phyloP scores from a whole-genome alignment of 164 flowering plant species.

The Annona squamosa region DNA sequence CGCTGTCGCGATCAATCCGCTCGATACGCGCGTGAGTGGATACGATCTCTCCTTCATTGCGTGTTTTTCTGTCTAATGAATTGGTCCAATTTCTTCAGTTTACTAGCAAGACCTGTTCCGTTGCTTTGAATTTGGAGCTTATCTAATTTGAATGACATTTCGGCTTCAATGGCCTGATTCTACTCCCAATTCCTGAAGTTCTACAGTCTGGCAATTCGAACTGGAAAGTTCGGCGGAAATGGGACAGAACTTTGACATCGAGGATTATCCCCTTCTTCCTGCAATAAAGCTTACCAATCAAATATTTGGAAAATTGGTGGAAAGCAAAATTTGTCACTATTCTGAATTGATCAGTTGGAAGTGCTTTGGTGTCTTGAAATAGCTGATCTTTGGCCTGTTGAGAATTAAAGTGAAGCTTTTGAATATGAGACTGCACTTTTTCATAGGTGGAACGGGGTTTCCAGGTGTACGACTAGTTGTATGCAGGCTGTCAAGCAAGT shows the following conservation, averaged over 20 bases:
- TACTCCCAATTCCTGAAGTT: too few species aligned
- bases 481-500: not conserved
- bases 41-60: not conserved
- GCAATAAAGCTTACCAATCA: too few species aligned
- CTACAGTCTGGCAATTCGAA: too few species aligned
- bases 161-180: not conserved
- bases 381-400: not conserved
- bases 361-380: not conserved
- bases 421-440: not conserved
- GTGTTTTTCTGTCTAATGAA: not conserved
- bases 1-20: conserved; percentile 89
- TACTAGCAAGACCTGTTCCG: not conserved
- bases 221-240: too few species aligned
- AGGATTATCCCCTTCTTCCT: too few species aligned
- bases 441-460: not conserved
- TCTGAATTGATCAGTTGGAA: not conserved
- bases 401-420: not conserved
- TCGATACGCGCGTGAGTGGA: conserved; percentile 47
- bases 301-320: not conserved
- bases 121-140: not conserved
- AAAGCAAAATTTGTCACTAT: not conserved
- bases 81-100: not conserved
- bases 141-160: not conserved
- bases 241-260: too few species aligned
- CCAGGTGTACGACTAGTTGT: not conserved